phyloP scores from a whole-genome alignment of 2,329 filamentous ascomycete species.

The Drechslerella coelobrocha region DNA sequence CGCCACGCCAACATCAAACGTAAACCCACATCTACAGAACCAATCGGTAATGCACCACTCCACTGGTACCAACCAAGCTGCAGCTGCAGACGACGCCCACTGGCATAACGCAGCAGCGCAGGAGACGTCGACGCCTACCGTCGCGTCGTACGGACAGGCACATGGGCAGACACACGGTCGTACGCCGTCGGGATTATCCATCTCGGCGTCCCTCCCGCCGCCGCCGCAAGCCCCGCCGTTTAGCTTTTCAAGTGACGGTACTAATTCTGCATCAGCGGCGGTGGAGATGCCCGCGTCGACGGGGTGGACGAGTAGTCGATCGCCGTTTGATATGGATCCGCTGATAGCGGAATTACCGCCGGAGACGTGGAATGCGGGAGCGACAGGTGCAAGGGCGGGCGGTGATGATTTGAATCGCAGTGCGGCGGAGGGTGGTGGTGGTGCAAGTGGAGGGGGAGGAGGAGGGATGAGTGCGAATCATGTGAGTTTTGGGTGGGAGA shows the following conservation, averaged over 20 bases:
- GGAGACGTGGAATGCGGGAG: not conserved
- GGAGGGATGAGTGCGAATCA: constrained; percentile 35
- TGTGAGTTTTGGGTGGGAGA: constrained; percentile 43
- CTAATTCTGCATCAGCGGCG: constrained; percentile 6
- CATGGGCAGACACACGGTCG: not conserved
- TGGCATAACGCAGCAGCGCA: not conserved
- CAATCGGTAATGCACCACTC: constrained; percentile 12
- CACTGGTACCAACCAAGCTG: constrained; percentile 12
- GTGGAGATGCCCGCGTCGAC: constrained; percentile 38
- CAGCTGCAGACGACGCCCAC: constrained; percentile 9
- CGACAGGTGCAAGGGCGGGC: not conserved
- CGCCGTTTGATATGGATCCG: constrained; percentile 39
- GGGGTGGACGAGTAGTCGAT: constrained; percentile 13
- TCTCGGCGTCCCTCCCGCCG: not conserved
- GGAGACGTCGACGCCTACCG: not conserved
- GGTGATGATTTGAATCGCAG: constrained; percentile 29
- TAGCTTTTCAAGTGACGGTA: not conserved
- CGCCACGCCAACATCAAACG: not conserved
- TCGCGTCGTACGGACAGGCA: not conserved
- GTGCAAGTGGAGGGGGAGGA: not conserved
- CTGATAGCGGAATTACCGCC: constrained; percentile 40
- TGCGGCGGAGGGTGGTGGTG: constrained; percentile 17
- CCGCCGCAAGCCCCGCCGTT: not conserved
- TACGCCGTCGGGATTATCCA: not conserved
- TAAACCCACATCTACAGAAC: constrained; percentile 3